Evolutionary conservation across 257 asterid species (phyloP).

Genomic region (Solanum gandarillasii): DNA sequence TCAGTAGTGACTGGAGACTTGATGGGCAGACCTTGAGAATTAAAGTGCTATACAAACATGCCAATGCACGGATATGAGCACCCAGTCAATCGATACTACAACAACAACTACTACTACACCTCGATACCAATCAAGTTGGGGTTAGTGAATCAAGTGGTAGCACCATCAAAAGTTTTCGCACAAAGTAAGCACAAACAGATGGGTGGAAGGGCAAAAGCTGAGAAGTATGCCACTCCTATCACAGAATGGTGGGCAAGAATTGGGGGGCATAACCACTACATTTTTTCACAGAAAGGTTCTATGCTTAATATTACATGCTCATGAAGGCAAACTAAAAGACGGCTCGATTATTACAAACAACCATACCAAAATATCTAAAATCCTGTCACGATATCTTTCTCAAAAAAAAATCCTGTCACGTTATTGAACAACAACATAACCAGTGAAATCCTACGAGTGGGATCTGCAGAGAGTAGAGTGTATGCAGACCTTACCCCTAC

Average conservation of each 20-base stretch:
- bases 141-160: background rate
- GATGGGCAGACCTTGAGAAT: slow-evolving; percentile 43
- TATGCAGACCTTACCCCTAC: background rate
- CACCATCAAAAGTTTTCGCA: background rate
- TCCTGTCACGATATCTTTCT: background rate
- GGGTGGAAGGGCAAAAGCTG: background rate
- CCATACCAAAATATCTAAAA: background rate
- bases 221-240: background rate
- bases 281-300: background rate
- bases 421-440: background rate
- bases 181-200: background rate
- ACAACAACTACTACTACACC: background rate
- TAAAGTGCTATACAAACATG: slow-evolving; percentile 51
- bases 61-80: background rate
- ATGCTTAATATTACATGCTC: background rate
- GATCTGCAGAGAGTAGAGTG: background rate
- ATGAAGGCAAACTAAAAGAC: background rate
- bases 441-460: background rate
- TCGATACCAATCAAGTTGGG: background rate
- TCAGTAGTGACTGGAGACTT: slow-evolving; percentile 49
- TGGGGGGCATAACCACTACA: background rate
- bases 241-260: background rate
- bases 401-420: background rate
- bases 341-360: background rate
- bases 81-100: background rate